Conservation (phyloP, 768 basidiomycete genomes). For the Holtermannia corniformis region DNA sequence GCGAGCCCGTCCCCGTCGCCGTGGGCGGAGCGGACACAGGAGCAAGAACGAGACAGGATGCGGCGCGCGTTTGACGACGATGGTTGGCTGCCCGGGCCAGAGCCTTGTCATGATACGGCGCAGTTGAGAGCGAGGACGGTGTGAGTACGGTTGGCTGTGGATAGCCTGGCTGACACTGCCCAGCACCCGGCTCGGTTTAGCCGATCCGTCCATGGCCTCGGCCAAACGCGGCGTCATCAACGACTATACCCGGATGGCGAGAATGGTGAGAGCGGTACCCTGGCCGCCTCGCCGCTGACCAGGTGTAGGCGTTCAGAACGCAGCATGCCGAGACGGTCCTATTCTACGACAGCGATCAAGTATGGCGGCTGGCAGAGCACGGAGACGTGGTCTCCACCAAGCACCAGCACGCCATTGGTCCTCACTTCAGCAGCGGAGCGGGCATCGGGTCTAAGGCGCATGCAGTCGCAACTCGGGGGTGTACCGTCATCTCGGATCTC, state of each 20-base stretch:
- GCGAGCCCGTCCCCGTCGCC: constrained; percentile 1
- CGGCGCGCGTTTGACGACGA: constrained; percentile 14
- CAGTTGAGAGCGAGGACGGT: constrained; percentile 15
- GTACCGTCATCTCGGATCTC: constrained; percentile 20
- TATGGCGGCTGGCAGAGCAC: too few relatives aligned
- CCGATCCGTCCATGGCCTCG: constrained; percentile 10
- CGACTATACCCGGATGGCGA: constrained; percentile 28
- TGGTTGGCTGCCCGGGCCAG: constrained; percentile 28
- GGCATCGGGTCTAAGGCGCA: constrained; percentile 7
- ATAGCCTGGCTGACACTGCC: background rate
- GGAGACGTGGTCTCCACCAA: too few relatives aligned
- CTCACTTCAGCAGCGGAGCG: background rate
- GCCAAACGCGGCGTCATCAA: constrained; percentile 17
- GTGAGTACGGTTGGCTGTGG: constrained; percentile 4
- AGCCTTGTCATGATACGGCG: constrained; percentile 6
- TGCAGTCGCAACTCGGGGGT: too few relatives aligned
- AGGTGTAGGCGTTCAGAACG: too few relatives aligned
- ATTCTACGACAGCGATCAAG: too few relatives aligned
- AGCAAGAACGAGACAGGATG: constrained; percentile 16
- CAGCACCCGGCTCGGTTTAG: constrained; percentile 18
- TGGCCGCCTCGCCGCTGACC: too few relatives aligned
- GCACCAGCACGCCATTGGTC: too few relatives aligned
- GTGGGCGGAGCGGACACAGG: background rate
- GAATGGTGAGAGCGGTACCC: constrained; percentile 18
- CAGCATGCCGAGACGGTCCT: too few relatives aligned